Percentiles rank a stretch among this genome's conserved stretches.
Conservation (phyloP, 176 grass and related monocot species). For the Oryza officinalis region DNA sequence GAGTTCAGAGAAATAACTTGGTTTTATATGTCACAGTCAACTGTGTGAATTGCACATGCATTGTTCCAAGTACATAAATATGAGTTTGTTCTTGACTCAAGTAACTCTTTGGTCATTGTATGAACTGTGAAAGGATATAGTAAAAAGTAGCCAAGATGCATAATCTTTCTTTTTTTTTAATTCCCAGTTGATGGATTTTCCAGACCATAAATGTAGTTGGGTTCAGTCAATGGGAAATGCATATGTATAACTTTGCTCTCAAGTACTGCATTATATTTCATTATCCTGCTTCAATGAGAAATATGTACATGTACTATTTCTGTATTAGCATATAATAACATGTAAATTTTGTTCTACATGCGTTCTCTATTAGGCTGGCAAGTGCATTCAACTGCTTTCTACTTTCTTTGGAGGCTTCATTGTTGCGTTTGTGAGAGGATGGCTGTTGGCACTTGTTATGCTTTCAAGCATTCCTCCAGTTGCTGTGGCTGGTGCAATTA, state of each 20-base stretch:
- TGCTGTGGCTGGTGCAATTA: slow-evolving; percentile 35
- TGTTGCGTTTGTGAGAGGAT: slow-evolving; percentile 77
- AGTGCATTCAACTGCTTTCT: slow-evolving; percentile 60
- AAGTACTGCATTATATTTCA: not conserved
- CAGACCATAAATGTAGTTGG: not conserved
- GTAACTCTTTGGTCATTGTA: too few species aligned
- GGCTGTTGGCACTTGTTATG: slow-evolving; percentile 87
- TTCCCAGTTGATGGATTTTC: not conserved
- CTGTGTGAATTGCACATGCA: too few species aligned
- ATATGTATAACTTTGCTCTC: slow-evolving; percentile 10
- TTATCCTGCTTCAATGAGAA: not conserved
- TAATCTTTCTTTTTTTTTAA: not conserved
- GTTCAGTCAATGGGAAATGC: not conserved
- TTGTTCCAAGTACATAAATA: too few species aligned
- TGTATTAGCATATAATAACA: not conserved
- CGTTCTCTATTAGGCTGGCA: slow-evolving; percentile 58
- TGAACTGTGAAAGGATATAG: too few species aligned
- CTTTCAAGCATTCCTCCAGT: slow-evolving; percentile 66
- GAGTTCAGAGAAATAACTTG: too few species aligned
- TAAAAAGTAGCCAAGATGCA: not conserved
- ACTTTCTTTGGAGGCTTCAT: slow-evolving; percentile 81
- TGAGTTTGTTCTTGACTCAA: too few species aligned
- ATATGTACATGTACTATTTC: not conserved
- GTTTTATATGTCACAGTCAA: too few species aligned
- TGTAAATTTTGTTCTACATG: not conserved